Evolutionary conservation across 495 filamentous ascomycete genomes (phyloP), one percentile per base, ranked within the genome.

Genomic region (Neurospora terricola): DNA sequence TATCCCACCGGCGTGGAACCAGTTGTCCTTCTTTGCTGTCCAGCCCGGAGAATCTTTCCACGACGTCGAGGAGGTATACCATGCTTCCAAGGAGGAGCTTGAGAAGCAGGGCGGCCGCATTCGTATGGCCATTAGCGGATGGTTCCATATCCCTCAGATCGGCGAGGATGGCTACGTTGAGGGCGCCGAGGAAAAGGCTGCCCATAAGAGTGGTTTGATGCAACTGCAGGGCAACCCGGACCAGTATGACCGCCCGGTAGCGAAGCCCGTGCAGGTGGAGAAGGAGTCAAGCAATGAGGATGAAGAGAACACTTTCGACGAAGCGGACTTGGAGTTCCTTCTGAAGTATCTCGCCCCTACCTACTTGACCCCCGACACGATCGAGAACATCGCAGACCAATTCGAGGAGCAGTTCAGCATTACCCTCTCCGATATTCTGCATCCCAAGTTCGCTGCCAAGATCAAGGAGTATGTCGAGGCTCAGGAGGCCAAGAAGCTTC

Each of bases 121-220:
- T 59, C 89, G 96, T 72, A 98, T 98, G 94, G 96, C 96, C 36
- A 98, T 99, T 75, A 96, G 93, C 74, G 96, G 96, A n/a, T 99
- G 96, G 96, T 99, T 94, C 82, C 96, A 99, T 80, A 98, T 99
- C 71, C 96, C 96, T 0, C 96, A 99, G 79, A 84, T 92, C 75
- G 96, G 96, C 42, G 96, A 99, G 78, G 93, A 95, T n/a, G 96
- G 96, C 11, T 98, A 91, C 75, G 90, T 94, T 71, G 86, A 90
- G 74, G 96, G 95, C 2, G 84, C 94, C n/a, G 96, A 98, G 80
- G 92, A 93, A 82, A 90, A 91, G 78, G 86, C 96, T 27, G 93
- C 92, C 12, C 90, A 92, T 76, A 93, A 93, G 77, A 97, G 94
- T 82, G 93, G 93, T 74, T 87, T 98, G 59, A 89, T 90, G 78